phyloP scores from a whole-genome alignment of 345 rosid species.

The Murraya paniculata region DNA sequence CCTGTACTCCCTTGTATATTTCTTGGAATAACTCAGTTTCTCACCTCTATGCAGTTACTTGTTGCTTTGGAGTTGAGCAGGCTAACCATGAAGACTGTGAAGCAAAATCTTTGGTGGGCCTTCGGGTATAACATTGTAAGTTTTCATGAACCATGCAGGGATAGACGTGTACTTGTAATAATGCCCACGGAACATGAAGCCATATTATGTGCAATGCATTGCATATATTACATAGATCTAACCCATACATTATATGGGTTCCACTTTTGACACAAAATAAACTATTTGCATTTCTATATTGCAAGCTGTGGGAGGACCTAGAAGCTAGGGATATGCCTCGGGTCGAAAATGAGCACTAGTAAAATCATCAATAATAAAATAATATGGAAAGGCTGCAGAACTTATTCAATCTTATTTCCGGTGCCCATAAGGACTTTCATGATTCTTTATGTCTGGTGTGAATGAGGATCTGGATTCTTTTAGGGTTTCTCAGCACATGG shows the following conservation, averaged over 20 bases:
- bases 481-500: background rate
- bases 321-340: background rate
- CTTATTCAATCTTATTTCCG: background rate
- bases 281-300: background rate
- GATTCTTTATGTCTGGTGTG: background rate
- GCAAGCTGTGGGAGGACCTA: background rate
- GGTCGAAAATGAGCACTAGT: background rate
- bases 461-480: background rate
- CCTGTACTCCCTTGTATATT: no score
- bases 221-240: background rate
- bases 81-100: slow-evolving; percentile 96
- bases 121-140: slow-evolving; percentile 95
- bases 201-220: background rate
- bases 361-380: background rate
- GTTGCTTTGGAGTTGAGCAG: slow-evolving; percentile 92
- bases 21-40: slow-evolving; percentile 1
- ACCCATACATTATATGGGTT: background rate
- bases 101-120: slow-evolving; percentile 99
- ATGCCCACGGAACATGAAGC: background rate
- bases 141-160: slow-evolving; percentile 11
- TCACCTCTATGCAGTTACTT: slow-evolving; percentile 56
- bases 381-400: background rate
- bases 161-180: background rate
- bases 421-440: background rate
- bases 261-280: background rate